Percentiles rank a stretch among this genome's conserved stretches.
Evolutionary conservation across 192 early-diverging fungal genomes (phyloP).

Genomic region (Podila epicladia): DNA sequence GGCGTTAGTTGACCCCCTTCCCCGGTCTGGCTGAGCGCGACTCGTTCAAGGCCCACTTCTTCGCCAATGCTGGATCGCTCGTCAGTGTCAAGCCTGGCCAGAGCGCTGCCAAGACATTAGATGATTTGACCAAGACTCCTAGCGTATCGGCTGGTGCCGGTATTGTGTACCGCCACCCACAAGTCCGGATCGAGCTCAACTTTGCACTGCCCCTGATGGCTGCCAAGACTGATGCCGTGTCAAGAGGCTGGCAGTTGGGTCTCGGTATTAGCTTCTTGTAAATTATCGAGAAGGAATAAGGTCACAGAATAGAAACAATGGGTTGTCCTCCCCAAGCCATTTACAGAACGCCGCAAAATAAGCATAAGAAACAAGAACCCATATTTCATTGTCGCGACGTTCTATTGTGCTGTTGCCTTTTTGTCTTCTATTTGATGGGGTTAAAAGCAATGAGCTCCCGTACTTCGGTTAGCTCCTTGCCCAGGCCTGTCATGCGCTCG

Average conservation of each 20-base stretch:
- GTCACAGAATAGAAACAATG: not conserved
- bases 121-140: constrained; percentile 65
- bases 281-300: not conserved
- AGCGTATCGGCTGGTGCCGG: constrained; percentile 84
- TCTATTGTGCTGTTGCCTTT: not conserved
- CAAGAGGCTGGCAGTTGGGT: constrained; percentile 87
- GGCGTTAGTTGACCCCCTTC: constrained; percentile 87
- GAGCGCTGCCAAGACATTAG: constrained; percentile 34
- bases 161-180: constrained; percentile 85
- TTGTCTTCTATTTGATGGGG: constrained; percentile 18
- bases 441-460: constrained; percentile 40
- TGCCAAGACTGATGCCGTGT: constrained; percentile 68
- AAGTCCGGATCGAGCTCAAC: constrained; percentile 90
- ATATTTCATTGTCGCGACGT: not conserved
- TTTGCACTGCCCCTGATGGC: constrained; percentile 85
- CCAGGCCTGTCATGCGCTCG: constrained; percentile 21
- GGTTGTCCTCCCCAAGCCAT: too few species aligned
- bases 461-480: constrained; percentile 40
- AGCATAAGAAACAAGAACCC: not conserved
- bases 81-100: constrained; percentile 58
- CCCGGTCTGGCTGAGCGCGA: constrained; percentile 68
- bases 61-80: constrained; percentile 87
- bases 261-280: constrained; percentile 87
- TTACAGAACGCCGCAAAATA: not conserved
- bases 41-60: constrained; percentile 84